Conservation (phyloP, 2,329 filamentous ascomycete genomes). For the Colletotrichum somersetense region DNA sequence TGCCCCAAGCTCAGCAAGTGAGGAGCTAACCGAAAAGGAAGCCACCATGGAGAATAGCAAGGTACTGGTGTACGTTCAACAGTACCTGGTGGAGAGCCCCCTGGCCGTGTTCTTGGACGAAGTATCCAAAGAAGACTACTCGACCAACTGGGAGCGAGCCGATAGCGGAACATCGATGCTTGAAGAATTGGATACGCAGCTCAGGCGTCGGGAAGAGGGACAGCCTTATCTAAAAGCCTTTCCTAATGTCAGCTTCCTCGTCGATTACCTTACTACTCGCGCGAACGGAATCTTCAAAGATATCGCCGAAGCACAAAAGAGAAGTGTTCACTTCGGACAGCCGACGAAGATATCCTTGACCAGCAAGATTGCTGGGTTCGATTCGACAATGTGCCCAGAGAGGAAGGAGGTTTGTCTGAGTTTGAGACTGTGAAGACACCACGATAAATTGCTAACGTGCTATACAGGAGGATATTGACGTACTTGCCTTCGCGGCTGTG, state of each 20-base stretch:
- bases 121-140: constrained; percentile 63
- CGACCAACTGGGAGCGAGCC: constrained; percentile 58
- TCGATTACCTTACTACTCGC: constrained; percentile 68
- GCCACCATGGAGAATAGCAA: constrained; percentile 79
- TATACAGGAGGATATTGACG: constrained; percentile 50
- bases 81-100: constrained; percentile 75
- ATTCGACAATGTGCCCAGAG: constrained; percentile 67
- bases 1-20: constrained; percentile 69
- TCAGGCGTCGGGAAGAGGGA: constrained; percentile 59
- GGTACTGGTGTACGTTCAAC: constrained; percentile 82
- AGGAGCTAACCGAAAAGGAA: constrained; percentile 84
- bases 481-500: constrained; percentile 57
- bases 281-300: constrained; percentile 73
- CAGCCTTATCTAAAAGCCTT: constrained; percentile 64
- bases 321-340: constrained; percentile 76
- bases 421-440: neutral
- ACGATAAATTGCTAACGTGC: constrained; percentile 15
- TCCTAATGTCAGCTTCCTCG: constrained; percentile 74
- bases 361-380: constrained; percentile 62
- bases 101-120: constrained; percentile 72
- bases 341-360: constrained; percentile 61
- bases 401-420: constrained; percentile 50
- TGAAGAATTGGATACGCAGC: constrained; percentile 58
- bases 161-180: constrained; percentile 55
- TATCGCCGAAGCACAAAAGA: constrained; percentile 77